phyloP scores from a whole-genome alignment of 2,329 filamentous ascomycete species.

The Dactylellina cionopaga region DNA sequence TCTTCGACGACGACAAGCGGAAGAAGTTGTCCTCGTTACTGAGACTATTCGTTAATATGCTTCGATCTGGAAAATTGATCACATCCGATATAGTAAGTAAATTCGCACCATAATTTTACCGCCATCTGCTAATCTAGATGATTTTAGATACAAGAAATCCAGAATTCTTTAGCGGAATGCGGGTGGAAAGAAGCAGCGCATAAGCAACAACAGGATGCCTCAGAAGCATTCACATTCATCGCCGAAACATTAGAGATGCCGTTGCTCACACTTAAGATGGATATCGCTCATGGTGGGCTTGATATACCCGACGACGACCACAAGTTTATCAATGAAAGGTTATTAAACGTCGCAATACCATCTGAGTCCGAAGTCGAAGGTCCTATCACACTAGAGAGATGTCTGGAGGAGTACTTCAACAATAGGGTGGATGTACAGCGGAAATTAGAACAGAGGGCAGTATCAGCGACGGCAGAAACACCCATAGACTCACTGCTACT shows the following conservation, averaged over 20 bases:
- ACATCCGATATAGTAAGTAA: slow-evolving; percentile 77
- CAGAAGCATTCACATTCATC: slow-evolving; percentile 94
- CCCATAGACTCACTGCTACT: slow-evolving; percentile 53
- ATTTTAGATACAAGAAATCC: slow-evolving; percentile 78
- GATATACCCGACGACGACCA: slow-evolving; percentile 86
- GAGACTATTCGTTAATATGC: slow-evolving; percentile 90
- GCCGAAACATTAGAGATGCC: slow-evolving; percentile 89
- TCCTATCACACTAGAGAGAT: slow-evolving; percentile 84
- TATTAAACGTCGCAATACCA: slow-evolving; percentile 91
- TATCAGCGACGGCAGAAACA: slow-evolving; percentile 58
- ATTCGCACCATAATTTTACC: neutral
- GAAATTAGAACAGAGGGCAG: slow-evolving; percentile 70
- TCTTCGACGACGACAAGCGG: slow-evolving; percentile 76
- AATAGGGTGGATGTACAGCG: slow-evolving; percentile 88
- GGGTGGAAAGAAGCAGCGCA: slow-evolving; percentile 85
- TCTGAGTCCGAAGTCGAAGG: slow-evolving; percentile 73
- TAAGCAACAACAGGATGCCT: slow-evolving; percentile 90
- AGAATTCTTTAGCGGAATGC: slow-evolving; percentile 82
- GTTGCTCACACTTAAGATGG: slow-evolving; percentile 88
- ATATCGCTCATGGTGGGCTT: slow-evolving; percentile 91
- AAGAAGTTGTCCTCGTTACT: slow-evolving; percentile 80
- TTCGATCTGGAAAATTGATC: slow-evolving; percentile 85
- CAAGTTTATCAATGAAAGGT: slow-evolving; percentile 89
- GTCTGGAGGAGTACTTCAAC: slow-evolving; percentile 92
- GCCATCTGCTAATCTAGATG: neutral